These are phyloP conservation scores for Magnaporthales sp. DNA, from an alignment of 2,329 filamentous ascomycete genomes.

Conservation along the genomic window DNA sequence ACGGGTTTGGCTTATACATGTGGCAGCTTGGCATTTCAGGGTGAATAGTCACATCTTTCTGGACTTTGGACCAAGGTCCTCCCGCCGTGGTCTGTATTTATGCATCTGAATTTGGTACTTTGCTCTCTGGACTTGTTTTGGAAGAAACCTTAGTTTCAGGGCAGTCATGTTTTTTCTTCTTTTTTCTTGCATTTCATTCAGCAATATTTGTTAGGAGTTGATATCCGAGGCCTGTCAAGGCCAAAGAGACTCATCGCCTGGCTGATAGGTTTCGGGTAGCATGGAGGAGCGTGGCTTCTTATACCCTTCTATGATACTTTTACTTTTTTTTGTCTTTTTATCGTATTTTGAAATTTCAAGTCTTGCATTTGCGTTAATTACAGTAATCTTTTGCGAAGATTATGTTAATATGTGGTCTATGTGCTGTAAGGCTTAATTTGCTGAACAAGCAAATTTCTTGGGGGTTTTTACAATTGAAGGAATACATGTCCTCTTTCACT, in stretches of 20 bases:
- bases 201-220: not conserved
- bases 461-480: not conserved
- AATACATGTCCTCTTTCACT: not conserved
- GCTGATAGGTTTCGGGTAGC: not conserved
- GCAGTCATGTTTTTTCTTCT: not conserved
- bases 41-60: not conserved
- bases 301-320: not conserved
- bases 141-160: not conserved
- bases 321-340: not conserved
- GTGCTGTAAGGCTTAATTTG: not conserved
- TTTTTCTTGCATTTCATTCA: not conserved
- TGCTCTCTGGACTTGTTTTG: not conserved
- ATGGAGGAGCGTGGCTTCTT: not conserved
- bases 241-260: not conserved
- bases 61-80: not conserved
- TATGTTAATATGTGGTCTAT: not conserved
- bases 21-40: not conserved
- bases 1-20: not conserved
- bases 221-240: not conserved
- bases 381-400: not conserved
- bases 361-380: not conserved
- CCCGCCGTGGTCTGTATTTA: not conserved
- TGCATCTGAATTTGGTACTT: not conserved
- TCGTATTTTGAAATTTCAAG: not conserved
- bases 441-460: not conserved